Base-by-base conservation (phyloP, 2,329 filamentous ascomycete species). In the Exophiala alcalophila region DNA sequence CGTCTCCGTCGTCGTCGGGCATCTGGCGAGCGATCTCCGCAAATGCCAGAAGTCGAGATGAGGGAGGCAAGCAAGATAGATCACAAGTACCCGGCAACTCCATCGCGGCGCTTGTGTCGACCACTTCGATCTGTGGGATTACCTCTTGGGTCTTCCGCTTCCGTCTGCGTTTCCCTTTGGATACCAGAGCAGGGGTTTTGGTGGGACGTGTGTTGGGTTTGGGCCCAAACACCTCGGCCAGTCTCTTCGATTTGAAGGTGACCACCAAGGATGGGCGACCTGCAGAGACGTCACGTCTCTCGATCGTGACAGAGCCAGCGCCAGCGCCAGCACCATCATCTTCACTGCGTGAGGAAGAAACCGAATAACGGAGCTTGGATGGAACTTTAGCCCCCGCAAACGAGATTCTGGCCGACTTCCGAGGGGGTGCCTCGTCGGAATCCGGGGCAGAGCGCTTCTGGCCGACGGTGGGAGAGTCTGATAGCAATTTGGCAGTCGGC, bases 31-130 rank as follows among this genome's bases (percentile, higher is more conserved):
- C 50, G 12, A 53, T 53, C 26, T 50, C 23, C 30, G 47, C 50
- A 41, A 53, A 50, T 1, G 50, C 50, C 12, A 53, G 23, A 19
- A 53, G 36, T 15, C 50, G 43, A 12, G 40, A 41, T 12, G 47
- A 41, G 12, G 43, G 32, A 16, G 37, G 16, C 15, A 50, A 47
- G 28, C 50, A 53, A 20, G 37, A 40, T 23, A 53, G 42, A 21
- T 44, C 16, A 26, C 50, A 53, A n/a, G 44, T 27, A 15, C 19
- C 23, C 4, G 19, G 11, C 10, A 23, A n/a, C 4, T 23, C 30
- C 12, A 23, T 12, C 5, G 19, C 28, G 10, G 28, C 15, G 18
- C 15, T 23, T 16, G n/a, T n/a, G n/a, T n/a, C n/a, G n/a, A n/a
- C n/a, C n/a, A n/a, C n/a, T n/a, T 31, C 18, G 12, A 27, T 12